phyloP scores from a whole-genome alignment of 306 rosid genomes.

The Cicer judaicum region DNA sequence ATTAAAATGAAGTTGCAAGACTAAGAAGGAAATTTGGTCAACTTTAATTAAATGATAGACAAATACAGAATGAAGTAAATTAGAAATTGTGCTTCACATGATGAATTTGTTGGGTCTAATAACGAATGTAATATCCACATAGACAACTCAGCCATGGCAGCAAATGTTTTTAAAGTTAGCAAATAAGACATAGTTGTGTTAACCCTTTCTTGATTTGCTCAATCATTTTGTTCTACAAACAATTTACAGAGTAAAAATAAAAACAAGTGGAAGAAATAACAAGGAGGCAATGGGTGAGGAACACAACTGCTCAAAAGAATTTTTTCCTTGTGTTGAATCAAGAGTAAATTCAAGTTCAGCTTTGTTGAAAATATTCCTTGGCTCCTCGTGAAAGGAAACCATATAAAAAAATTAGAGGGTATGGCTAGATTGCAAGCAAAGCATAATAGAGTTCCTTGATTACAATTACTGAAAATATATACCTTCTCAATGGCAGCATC shows the following conservation, averaged over 20 bases:
- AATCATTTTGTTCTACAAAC: conserved; percentile 11
- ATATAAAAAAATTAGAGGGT: not conserved
- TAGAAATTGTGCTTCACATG: not conserved
- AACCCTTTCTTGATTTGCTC: not conserved
- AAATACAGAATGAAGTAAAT: not conserved
- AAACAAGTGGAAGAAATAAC: not conserved
- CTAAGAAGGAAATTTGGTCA: not conserved
- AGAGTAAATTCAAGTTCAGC: not conserved
- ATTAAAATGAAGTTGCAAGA: not conserved
- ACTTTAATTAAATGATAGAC: conserved; percentile 3
- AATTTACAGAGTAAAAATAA: not conserved
- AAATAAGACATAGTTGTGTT: not conserved
- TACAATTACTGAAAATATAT: not conserved
- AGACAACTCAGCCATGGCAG: conserved; percentile 17
- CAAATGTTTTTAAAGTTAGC: conserved; percentile 1
- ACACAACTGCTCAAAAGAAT: not conserved
- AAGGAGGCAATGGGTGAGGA: not conserved
- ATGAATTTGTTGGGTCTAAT: not conserved
- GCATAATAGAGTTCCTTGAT: conserved; percentile 23
- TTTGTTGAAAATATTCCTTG: not conserved
- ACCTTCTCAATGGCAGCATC: conserved; percentile 98
- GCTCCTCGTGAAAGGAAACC: conserved; percentile 10
- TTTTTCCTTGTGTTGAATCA: not conserved
- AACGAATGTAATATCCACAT: not conserved
- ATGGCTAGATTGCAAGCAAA: not conserved